Base-by-base conservation (phyloP, 768 basidiomycete genomes). In the Tremella mesenterica region DNA sequence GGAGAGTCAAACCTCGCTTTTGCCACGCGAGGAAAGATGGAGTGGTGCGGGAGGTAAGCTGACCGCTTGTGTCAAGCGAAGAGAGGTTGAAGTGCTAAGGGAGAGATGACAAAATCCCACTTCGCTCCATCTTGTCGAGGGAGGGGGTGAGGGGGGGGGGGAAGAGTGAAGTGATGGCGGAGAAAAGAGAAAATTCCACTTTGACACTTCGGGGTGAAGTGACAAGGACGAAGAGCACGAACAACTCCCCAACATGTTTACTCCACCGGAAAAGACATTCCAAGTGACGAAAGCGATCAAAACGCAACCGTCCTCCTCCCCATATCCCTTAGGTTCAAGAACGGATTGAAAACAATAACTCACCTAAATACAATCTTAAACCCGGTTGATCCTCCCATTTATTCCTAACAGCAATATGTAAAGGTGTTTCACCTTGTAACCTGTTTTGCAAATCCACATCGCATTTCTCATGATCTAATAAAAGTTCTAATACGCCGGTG, bases 381-480 rank as follows among this genome's bases (percentile, higher is more conserved):
- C 81, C 84, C 1, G 69, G 70, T 56, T 84, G 77, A 29, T 80
- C 75, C 39, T 69, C 67, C 67, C 67, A 85, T 70, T 57, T 74
- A 7, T 85, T 72, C 54, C 70, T 63, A 16, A 74, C 65, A 7
- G 86, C 87, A 23, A 87, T 78, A 70, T 89, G 88, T 14, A 91
- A 76, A 3, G 88, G 88, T 0, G 88, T 90, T 6, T 82, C 81
- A 8, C 78, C 78, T 44, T 84, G 82, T 26, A 85, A 65, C 18
- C 78, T 77, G 72, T 89, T 89, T 63, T 80, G 76, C 16, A 82
- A 81, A 69, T 91, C 87, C 47, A 88, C 86, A 64, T 89, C 87
- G 74, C 86, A 88, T 3, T 78, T 80, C 10, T 88, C 85, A 63
- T 82, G 77, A 4, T 80, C 80, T 29, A 91, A 78, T 59, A 90